Base-by-base conservation (phyloP, 192 early-diverging fungal species). In the Irineochytrium annulatum region DNA sequence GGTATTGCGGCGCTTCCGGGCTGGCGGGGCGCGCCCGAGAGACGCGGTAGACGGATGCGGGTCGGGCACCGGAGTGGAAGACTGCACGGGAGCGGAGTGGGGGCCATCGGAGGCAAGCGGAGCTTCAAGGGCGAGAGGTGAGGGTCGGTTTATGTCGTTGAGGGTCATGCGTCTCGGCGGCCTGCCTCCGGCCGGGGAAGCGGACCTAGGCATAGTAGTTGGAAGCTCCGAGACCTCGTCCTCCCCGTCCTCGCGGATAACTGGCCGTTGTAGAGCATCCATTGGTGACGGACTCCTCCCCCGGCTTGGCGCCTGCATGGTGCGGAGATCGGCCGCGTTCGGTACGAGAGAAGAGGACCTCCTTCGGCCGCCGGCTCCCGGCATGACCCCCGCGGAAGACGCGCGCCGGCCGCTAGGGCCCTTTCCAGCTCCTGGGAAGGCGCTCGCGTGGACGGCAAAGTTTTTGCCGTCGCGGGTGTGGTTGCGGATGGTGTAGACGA, bases 401-500 rank as follows among this genome's bases (percentile, higher is more conserved):
- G 11, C 13, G 8, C 46, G 8, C 8, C 46, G 8, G 11, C 5
- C 17, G 13, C 11, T 70, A 1, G 35, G 54, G 14, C 65, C 45
- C 27, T 59, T 49, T 13, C 52, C 52, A 3, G 65, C 63, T 0
- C 63, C 68, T n/a, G n/a, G n/a, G n/a, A n/a, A n/a, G n/a, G n/a
- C n/a, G n/a, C n/a, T n/a, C n/a, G n/a, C n/a, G n/a, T n/a, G n/a
- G n/a, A n/a, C n/a, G 32, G 54, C 54, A 13, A 77, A 62, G 49
- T 65, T 71, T 20, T 37, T 55, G 6, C 68, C 75, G 39, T 77
- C 75, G 4, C 68, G 48, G 20, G 63, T 65, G 49, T 77, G 79
- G 44, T 41, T 39, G 3, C 79, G 64, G 51, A 78, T 74, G 1
- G 71, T 71, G 55, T 76, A 81, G 19, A 76, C 61, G 17, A 76